A percentile compares a stretch with the other conserved stretches of the same genome.
Evolutionary conservation across 2,329 filamentous ascomycete species (phyloP).

Genomic region (Rasamsonia emersonii): DNA sequence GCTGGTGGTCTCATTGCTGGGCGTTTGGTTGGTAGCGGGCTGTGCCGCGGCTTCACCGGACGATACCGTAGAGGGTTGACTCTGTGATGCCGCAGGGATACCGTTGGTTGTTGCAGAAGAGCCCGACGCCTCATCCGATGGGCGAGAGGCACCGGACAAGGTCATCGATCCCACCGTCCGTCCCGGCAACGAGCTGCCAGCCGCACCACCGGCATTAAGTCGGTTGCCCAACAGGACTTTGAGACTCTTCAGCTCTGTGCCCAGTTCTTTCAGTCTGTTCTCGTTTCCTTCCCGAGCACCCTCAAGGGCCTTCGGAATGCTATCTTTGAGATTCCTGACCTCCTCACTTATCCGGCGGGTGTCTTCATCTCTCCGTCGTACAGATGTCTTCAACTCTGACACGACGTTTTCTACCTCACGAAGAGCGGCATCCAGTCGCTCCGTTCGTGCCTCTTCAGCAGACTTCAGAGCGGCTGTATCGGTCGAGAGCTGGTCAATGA

Average conservation of each 20-base stretch:
- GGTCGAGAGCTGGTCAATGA: slow-evolving; percentile 84
- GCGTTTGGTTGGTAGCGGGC: slow-evolving; percentile 23
- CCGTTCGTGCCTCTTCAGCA: slow-evolving; percentile 74
- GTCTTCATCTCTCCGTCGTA: slow-evolving; percentile 77
- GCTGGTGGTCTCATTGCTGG: slow-evolving; percentile 25
- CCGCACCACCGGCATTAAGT: slow-evolving; percentile 34
- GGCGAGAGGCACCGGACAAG: slow-evolving; percentile 14
- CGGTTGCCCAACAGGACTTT: slow-evolving; percentile 73
- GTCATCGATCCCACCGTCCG: slow-evolving; percentile 20
- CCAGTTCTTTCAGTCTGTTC: slow-evolving; percentile 71
- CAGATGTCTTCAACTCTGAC: slow-evolving; percentile 69
- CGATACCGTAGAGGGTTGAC: slow-evolving; percentile 18
- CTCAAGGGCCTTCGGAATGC: slow-evolving; percentile 81
- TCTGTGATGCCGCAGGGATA: slow-evolving; percentile 19
- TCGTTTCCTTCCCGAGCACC: slow-evolving; percentile 81
- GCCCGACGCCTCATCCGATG: slow-evolving; percentile 15
- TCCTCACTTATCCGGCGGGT: slow-evolving; percentile 79
- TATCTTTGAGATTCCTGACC: slow-evolving; percentile 68
- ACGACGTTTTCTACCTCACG: slow-evolving; percentile 79
- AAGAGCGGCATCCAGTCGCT: slow-evolving; percentile 72
- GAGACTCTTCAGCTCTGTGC: slow-evolving; percentile 78
- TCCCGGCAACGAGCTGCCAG: slow-evolving; percentile 22
- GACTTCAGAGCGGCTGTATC: slow-evolving; percentile 84
- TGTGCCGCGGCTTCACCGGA: slow-evolving; percentile 15
- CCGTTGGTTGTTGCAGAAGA: slow-evolving; percentile 18